A percentile compares a stretch with the other conserved stretches of the same genome.
Conservation (phyloP, 345 rosid species). For the Citrus trifoliata region DNA sequence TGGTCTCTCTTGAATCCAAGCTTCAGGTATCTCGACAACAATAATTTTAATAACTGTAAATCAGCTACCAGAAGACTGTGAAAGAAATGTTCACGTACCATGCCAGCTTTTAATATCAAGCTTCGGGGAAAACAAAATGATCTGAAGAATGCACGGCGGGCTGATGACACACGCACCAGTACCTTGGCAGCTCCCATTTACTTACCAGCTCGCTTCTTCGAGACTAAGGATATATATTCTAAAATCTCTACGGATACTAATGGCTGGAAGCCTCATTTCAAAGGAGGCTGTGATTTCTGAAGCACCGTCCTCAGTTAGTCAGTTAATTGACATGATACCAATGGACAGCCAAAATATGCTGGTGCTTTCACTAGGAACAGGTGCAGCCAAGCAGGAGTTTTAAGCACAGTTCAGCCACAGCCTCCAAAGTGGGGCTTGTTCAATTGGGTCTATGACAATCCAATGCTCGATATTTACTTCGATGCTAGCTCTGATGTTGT, state of each 20-base stretch:
- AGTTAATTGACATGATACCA: background rate
- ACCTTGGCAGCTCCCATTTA: conserved; percentile 23
- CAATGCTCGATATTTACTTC: conserved; percentile 3
- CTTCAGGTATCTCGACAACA: no score
- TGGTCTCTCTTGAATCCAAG: no score
- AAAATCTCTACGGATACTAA: background rate
- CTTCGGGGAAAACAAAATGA: background rate
- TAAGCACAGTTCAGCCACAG: conserved; percentile 10
- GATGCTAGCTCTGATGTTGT: no score
- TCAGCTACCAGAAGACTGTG: no score
- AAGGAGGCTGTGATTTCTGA: conserved; percentile 2
- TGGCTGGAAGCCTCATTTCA: conserved; percentile 12
- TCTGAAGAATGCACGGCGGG: conserved; percentile 15
- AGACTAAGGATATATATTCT: no score
- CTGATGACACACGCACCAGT: background rate
- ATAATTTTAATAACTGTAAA: no score
- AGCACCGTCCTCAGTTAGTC: background rate
- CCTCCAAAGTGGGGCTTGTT: conserved; percentile 20
- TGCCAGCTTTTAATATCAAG: no score
- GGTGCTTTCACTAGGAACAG: conserved; percentile 22
- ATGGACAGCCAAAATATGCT: background rate
- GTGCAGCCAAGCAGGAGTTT: conserved; percentile 16
- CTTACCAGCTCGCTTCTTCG: conserved; percentile 17
- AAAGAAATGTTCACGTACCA: no score
- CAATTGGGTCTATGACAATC: conserved; percentile 18